phyloP scores from a whole-genome alignment of 2,329 filamentous ascomycete genomes.

The Lecanosticta acicola region DNA sequence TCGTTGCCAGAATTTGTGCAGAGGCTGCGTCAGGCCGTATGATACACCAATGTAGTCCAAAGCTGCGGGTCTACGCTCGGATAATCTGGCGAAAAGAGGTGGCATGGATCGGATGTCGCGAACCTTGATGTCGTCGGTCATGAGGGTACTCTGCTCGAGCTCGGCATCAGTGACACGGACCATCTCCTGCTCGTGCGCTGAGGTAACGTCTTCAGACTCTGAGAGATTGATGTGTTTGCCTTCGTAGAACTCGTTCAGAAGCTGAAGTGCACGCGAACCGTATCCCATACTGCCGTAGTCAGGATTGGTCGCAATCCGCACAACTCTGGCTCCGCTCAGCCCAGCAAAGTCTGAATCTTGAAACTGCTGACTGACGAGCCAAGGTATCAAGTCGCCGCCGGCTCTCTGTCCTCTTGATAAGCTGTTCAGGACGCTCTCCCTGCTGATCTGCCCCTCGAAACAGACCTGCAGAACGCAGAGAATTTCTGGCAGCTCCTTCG shows the following conservation, averaged over 20 bases:
- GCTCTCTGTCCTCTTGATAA: slow-evolving; percentile 83
- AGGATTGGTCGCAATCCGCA: slow-evolving; percentile 93
- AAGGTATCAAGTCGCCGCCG: slow-evolving; percentile 89
- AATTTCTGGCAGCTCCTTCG: slow-evolving; percentile 78
- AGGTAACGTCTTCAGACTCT: slow-evolving; percentile 55
- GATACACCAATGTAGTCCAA: slow-evolving; percentile 95
- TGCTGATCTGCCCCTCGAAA: slow-evolving; percentile 89
- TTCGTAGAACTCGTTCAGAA: slow-evolving; percentile 89
- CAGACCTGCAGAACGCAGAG: slow-evolving; percentile 92
- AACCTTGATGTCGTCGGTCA: slow-evolving; percentile 83
- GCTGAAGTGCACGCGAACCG: slow-evolving; percentile 77
- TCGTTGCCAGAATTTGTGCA: slow-evolving; percentile 97
- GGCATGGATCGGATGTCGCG: slow-evolving; percentile 89
- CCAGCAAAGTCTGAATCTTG: slow-evolving; percentile 95
- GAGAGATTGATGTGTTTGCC: slow-evolving; percentile 82
- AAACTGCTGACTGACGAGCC: slow-evolving; percentile 96
- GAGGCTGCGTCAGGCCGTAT: slow-evolving; percentile 77
- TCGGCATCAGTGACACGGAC: slow-evolving; percentile 77
- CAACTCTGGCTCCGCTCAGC: slow-evolving; percentile 83
- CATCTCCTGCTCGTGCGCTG: slow-evolving; percentile 51
- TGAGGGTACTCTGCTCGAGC: slow-evolving; percentile 66
- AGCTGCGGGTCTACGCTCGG: slow-evolving; percentile 69
- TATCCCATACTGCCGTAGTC: slow-evolving; percentile 93
- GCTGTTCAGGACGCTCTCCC: slow-evolving; percentile 83
- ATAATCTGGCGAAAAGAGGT: slow-evolving; percentile 81